Evolutionary conservation across 2,329 filamentous ascomycete species (phyloP), one percentile per base, ranked within the genome.

Genomic region (Scopulariopsis brevicaulis): DNA sequence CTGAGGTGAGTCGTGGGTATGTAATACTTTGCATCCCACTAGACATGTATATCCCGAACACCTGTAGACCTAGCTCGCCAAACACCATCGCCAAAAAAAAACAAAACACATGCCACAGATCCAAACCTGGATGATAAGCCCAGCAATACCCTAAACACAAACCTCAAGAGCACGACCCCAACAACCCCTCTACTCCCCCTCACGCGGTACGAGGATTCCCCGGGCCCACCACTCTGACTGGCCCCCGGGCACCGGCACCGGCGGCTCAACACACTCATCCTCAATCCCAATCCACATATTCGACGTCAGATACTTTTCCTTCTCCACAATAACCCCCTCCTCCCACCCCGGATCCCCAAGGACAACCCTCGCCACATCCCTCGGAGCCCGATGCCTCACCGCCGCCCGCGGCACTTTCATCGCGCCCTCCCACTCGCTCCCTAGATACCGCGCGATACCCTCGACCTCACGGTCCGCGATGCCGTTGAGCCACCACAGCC

Each of bases 401-500:
- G 25, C 51, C 18, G 2, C 15, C 24, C 28, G 12, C 24, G 51
- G 51, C 51, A 53, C 25, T 2, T n/a, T 12, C 25, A 53, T 6
- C 24, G 25, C 46, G n/a, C 25, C 15, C 12, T 22, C 35, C 56
- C 56, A 58, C 18, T 54, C 51, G 14, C 15, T 22, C 4, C 51
- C 51, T 15, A 58, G 51, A 12, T 14, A n/a, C 35, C 48, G 20
- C 12, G 32, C 18, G 37, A 82, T 75, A 58, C 77, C 73, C 5
- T 62, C 63, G 11, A 82, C 71, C 59, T 79, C 73, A 18, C 71
- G 72, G 46, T 77, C 67, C 2, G 71, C 71, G 22, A 83, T 72
- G 24, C 72, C 74, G 2, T 62, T 58, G 57, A 79, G 67, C 80
- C 80, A 83, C 80, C 80, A 83, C 4, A 76, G 62, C 1, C 61